Evolutionary conservation across 352 stramenopile genomes (phyloP), one percentile per base, ranked within the genome.

Genomic region (Phytophthora hibernalis): DNA sequence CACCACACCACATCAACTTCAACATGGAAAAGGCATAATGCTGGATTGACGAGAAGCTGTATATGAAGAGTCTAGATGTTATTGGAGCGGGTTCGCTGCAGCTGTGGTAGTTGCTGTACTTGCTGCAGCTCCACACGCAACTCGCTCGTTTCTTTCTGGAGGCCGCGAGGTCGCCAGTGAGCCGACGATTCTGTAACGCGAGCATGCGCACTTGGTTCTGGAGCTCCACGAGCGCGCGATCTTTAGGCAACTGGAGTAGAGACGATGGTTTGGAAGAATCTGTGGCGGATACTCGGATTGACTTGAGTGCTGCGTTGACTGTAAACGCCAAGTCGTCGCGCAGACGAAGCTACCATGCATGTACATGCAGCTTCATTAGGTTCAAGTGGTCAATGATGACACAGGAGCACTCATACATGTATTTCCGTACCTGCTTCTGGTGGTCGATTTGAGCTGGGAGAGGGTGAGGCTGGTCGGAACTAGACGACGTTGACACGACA

Each of bases 221-320:
- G 43, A 87, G 59, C 53, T 89, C 78, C 48, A 70, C 51, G 8
- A 84, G 48, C 18, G 82, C 72, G 24, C 70, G 63, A 42, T 76
- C 38, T 16, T 60, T 72, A 5, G 76, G 61, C 22, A 77, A 54
- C 16, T 76, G 54, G 0, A 52, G 22, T 2, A 61, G 21, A 20
- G 49, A 44, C 18, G 35, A 16, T 21, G 40, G 21, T 21, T 59
- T 30, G 16, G 33, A 38, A 13, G 35, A 37, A 5, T 22, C 24
- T 1, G 18, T 51, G 1, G 68, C 40, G 9, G 79, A 68, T 13
- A 83, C 77, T 31, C 79, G 74, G 48, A 93, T 92, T 9, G 87
- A 95, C 53, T 87, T 87, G 30, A 95, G 77, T 10, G 83, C 83
- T 7, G 87, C 87, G 52, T 93, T 93, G 16, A 92, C 83, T 37